phyloP scores from a whole-genome alignment of 1,284 basidiomycete genomes.

The Microbotryum scabiosae region DNA sequence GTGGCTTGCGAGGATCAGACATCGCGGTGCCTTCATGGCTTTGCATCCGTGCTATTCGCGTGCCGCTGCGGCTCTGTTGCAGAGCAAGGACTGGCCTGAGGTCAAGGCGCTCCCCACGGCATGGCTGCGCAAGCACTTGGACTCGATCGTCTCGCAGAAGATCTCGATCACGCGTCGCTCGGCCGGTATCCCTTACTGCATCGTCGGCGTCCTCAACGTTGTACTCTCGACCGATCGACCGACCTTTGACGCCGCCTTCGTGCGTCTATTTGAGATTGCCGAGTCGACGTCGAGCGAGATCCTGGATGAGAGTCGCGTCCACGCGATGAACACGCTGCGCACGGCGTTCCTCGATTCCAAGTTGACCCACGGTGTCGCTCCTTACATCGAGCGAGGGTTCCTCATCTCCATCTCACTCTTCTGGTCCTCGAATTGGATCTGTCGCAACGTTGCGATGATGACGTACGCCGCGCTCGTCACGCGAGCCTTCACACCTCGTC shows the following conservation, averaged over 20 bases:
- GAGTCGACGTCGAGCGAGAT: conserved; percentile 21
- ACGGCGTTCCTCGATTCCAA: conserved; percentile 29
- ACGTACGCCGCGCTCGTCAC: conserved; percentile 38
- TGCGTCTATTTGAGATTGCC: conserved; percentile 26
- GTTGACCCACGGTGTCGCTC: conserved; percentile 10
- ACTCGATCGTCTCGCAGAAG: conserved; percentile 26
- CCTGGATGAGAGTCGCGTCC: conserved; percentile 26
- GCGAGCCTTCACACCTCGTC: conserved; percentile 33
- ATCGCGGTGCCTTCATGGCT: conserved; percentile 40
- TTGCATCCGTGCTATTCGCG: conserved; percentile 38
- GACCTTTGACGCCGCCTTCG: conserved; percentile 11
- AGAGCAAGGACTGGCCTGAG: conserved; percentile 29
- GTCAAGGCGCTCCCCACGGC: conserved; percentile 30
- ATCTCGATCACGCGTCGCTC: conserved; percentile 41
- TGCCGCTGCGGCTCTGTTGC: conserved; percentile 33
- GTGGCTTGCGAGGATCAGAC: conserved; percentile 39
- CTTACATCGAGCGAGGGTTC: conserved; percentile 34
- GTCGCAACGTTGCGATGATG: conserved; percentile 41
- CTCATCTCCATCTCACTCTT: conserved; percentile 38
- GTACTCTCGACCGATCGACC: conserved; percentile 16
- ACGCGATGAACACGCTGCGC: conserved; percentile 39
- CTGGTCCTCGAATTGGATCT: conserved; percentile 37
- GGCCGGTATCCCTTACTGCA: conserved; percentile 40
- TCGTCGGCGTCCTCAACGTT: conserved; percentile 37
- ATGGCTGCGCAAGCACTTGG: conserved; percentile 34